These are phyloP conservation scores for Lophiostoma macrostomum DNA, from an alignment of 495 filamentous ascomycete genomes.

Conservation along the genomic window DNA sequence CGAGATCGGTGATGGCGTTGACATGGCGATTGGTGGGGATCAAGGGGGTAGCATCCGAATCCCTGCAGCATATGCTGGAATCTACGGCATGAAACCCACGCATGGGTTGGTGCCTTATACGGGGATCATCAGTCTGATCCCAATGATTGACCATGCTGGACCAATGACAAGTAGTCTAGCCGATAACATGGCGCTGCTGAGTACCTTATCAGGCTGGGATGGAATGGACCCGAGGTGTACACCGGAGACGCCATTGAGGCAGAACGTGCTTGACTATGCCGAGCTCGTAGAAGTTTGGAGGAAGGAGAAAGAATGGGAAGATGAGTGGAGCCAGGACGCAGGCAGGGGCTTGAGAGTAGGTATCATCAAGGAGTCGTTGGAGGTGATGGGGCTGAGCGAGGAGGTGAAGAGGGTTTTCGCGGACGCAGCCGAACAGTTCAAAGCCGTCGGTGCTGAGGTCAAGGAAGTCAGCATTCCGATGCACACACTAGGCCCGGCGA, in stretches of 20 bases:
- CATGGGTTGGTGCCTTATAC: slow-evolving; percentile 23
- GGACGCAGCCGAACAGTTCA: slow-evolving; percentile 14
- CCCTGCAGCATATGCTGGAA: slow-evolving; percentile 41
- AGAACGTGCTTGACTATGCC: slow-evolving; percentile 14
- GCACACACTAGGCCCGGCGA: slow-evolving; percentile 14
- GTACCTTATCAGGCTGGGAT: slow-evolving; percentile 18
- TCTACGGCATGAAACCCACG: slow-evolving; percentile 36
- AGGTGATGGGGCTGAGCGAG: slow-evolving; percentile 10
- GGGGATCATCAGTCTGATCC: slow-evolving; percentile 15
- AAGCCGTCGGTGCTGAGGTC: slow-evolving; percentile 12
- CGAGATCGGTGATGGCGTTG: slow-evolving; percentile 21
- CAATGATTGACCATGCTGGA: slow-evolving; percentile 19
- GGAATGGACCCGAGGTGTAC: slow-evolving; percentile 20
- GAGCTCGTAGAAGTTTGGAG: neutral
- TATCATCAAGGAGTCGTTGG: slow-evolving; percentile 14
- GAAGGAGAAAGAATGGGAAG: slow-evolving; percentile 8
- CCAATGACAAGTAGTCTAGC: slow-evolving; percentile 22
- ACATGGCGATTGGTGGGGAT: slow-evolving; percentile 27
- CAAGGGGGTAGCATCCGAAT: slow-evolving; percentile 45
- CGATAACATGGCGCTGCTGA: slow-evolving; percentile 14
- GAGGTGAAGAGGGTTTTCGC: slow-evolving; percentile 15
- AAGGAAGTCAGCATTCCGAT: slow-evolving; percentile 22
- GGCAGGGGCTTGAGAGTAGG: slow-evolving; percentile 13
- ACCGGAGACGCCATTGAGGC: slow-evolving; percentile 13
- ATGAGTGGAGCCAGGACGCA: slow-evolving; percentile 9